A percentile compares a stretch with the other conserved stretches of the same genome.
Evolutionary conservation across 345 rosid genomes (phyloP).

Genomic region (Citrus cavaleriei): DNA sequence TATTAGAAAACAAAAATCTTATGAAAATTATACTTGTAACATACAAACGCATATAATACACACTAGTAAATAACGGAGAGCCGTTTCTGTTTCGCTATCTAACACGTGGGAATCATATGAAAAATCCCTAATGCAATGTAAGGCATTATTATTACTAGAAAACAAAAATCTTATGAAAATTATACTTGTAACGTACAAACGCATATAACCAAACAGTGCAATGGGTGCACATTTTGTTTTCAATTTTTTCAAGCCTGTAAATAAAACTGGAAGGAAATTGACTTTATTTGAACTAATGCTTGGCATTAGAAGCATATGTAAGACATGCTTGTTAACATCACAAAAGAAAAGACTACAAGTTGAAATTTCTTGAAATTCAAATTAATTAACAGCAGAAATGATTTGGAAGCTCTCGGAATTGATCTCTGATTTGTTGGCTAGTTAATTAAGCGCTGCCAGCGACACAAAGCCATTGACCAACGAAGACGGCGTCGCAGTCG

Average conservation of each 20-base stretch:
- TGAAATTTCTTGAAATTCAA: not conserved
- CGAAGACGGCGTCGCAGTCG: slow-evolving; percentile 19
- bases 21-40: not conserved
- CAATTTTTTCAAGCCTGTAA: not conserved
- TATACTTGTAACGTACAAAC: not conserved
- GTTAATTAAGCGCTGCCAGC: slow-evolving; percentile 2
- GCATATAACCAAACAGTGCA: not conserved
- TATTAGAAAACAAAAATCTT: too few relatives aligned
- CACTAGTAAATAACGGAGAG: too few relatives aligned
- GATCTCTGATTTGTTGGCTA: not conserved
- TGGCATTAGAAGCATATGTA: not conserved
- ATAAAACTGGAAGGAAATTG: not conserved
- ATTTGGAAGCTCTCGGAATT: not conserved
- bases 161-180: too few relatives aligned
- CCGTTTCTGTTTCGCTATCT: too few relatives aligned
- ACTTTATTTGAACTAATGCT: not conserved
- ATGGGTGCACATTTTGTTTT: not conserved
- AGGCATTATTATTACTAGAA: too few relatives aligned
- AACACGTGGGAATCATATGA: too few relatives aligned
- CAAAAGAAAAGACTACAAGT: not conserved
- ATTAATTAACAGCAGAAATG: not conserved
- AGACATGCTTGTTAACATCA: not conserved
- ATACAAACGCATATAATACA: too few relatives aligned
- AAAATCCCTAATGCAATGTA: too few relatives aligned
- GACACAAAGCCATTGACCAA: slow-evolving; percentile 42